A percentile compares a stretch with the other conserved stretches of the same genome.
phyloP scores from a whole-genome alignment of 495 filamentous ascomycete genomes.

The Podospora australis region DNA sequence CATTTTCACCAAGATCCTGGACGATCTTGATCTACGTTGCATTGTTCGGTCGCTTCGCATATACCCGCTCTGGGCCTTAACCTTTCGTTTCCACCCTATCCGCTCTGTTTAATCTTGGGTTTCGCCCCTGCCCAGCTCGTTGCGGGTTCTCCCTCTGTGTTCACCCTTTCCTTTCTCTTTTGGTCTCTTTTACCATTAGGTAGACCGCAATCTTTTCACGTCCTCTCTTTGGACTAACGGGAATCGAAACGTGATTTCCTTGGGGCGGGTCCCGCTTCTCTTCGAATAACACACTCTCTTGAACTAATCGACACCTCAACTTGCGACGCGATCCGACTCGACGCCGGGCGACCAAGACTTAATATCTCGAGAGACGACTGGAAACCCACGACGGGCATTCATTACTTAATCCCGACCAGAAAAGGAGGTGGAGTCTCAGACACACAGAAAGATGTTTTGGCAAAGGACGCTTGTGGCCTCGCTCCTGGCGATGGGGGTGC shows the following conservation, averaged over 20 bases:
- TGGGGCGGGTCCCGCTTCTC: conserved; percentile 27
- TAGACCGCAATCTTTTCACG: too few relatives aligned
- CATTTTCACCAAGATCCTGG: conserved; percentile 18
- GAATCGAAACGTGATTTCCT: conserved; percentile 8
- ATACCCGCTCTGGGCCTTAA: conserved; percentile 7
- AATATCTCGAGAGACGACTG: conserved; percentile 7
- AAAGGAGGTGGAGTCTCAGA: too few relatives aligned
- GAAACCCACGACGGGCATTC: background rate
- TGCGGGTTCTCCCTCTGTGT: conserved; percentile 5
- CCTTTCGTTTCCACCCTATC: conserved; percentile 8
- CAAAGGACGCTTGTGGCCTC: conserved; percentile 21
- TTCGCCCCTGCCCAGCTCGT: conserved; percentile 12
- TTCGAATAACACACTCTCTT: conserved; percentile 15
- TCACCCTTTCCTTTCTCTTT: conserved; percentile 13
- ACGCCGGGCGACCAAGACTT: conserved; percentile 16
- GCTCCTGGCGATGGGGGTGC: conserved; percentile 23
- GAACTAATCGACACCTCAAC: background rate
- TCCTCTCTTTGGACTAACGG: background rate
- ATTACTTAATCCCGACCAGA: too few relatives aligned
- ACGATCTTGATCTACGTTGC: conserved; percentile 24
- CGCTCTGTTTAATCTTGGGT: conserved; percentile 16
- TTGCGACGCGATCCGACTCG: conserved; percentile 1
- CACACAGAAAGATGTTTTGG: conserved; percentile 23
- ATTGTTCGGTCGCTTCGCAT: conserved; percentile 3
- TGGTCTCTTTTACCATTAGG: conserved; percentile 10